These are phyloP conservation scores for Cyanodermella asteris DNA, from an alignment of 2,329 filamentous ascomycete genomes.

Conservation along the genomic window DNA sequence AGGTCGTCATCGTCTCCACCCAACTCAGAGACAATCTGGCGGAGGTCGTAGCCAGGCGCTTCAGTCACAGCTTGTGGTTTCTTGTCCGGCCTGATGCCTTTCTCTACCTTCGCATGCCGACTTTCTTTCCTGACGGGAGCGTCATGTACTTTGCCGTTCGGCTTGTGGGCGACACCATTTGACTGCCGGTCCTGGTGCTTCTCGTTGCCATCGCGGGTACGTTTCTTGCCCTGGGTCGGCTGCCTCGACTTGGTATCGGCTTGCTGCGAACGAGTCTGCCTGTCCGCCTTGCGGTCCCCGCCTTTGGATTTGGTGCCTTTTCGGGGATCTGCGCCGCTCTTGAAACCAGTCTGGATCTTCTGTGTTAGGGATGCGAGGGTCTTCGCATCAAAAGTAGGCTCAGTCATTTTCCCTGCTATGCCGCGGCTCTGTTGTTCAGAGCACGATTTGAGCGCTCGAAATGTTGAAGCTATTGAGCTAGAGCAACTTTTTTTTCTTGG, in stretches of 20 bases:
- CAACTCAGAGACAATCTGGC: conserved; percentile 22
- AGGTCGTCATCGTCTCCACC: conserved; percentile 28
- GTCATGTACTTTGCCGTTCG: not conserved
- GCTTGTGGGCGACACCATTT: not conserved
- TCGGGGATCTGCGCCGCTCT: conserved; percentile 7
- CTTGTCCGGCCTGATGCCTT: not conserved
- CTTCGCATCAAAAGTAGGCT: conserved; percentile 4
- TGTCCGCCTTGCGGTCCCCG: not conserved
- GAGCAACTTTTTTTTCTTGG: too few relatives aligned
- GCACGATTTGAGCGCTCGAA: too few relatives aligned
- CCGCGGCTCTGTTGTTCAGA: too few relatives aligned
- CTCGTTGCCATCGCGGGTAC: conserved; percentile 5
- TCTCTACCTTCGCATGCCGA: conserved; percentile 2
- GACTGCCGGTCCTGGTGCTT: too few relatives aligned
- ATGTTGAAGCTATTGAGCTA: too few relatives aligned
- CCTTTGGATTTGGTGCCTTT: not conserved
- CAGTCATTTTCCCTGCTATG: too few relatives aligned
- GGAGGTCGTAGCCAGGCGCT: conserved; percentile 17
- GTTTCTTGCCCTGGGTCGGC: conserved; percentile 9
- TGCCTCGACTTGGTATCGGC: conserved; percentile 4
- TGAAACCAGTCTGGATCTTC: conserved; percentile 16
- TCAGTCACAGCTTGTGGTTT: too few relatives aligned
- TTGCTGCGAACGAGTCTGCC: not conserved
- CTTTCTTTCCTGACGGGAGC: not conserved
- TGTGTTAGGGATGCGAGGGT: conserved; percentile 5